Conservation (phyloP, 371 early-diverging fungal species). For the Mortierella sp. region DNA sequence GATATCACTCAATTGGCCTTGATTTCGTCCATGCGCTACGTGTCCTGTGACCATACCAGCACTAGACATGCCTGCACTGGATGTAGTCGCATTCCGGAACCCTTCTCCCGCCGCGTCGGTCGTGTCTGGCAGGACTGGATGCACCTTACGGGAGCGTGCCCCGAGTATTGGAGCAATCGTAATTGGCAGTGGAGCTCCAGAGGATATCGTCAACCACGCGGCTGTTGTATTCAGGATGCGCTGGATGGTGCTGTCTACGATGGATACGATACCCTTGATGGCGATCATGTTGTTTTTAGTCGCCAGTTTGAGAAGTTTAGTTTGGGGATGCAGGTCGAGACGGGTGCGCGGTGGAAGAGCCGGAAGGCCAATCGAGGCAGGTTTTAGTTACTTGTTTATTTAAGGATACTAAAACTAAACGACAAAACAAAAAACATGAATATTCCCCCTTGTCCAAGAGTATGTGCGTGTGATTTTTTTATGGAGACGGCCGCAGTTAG, state of each 20-base stretch:
- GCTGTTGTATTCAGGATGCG: not conserved
- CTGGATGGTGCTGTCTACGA: not conserved
- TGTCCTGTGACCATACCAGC: too few relatives aligned
- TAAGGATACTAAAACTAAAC: not conserved
- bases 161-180: not conserved
- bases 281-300: not conserved
- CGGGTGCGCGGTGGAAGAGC: not conserved
- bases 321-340: not conserved
- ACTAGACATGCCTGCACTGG: not conserved
- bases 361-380: slow-evolving; percentile 9
- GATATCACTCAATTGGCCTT: not conserved
- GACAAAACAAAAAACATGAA: too few relatives aligned
- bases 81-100: not conserved
- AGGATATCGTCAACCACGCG: too few relatives aligned
- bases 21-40: not conserved
- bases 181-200: not conserved
- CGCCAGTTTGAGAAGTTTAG: not conserved
- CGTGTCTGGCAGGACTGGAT: slow-evolving; percentile 13
- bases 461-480: too few relatives aligned
- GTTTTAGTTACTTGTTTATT: not conserved
- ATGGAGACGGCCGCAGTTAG: too few relatives aligned
- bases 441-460: too few relatives aligned
- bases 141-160: not conserved
- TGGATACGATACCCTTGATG: not conserved
- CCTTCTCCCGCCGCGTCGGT: not conserved